Percentiles rank a stretch among this genome's conserved stretches.
Evolutionary conservation across 2,329 filamentous ascomycete species (phyloP).

Genomic region (Ascochyta rabiei): DNA sequence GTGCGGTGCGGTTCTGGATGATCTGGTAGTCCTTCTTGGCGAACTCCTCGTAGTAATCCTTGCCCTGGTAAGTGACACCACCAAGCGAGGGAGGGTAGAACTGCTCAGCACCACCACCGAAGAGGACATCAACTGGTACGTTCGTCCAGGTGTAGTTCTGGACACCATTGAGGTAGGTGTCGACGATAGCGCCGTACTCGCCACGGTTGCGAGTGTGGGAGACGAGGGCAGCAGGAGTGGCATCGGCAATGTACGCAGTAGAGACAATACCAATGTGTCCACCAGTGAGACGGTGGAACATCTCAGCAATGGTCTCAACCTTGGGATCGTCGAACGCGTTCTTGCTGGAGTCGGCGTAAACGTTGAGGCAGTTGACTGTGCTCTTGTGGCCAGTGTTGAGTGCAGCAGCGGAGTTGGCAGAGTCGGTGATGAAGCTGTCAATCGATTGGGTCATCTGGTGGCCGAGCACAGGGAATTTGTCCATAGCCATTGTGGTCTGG

Average conservation of each 20-base stretch:
- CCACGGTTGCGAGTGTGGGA: conserved; percentile 72
- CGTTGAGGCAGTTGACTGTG: conserved; percentile 80
- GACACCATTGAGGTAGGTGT: conserved; percentile 76
- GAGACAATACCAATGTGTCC: conserved; percentile 68
- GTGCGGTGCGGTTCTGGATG: conserved; percentile 74
- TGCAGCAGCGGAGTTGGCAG: conserved; percentile 82
- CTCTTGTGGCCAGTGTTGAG: conserved; percentile 85
- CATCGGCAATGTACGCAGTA: conserved; percentile 82
- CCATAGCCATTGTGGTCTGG: conserved; percentile 74
- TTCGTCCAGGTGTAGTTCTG: conserved; percentile 82
- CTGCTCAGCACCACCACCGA: conserved; percentile 82
- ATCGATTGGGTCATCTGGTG: conserved; percentile 90
- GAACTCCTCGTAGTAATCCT: conserved; percentile 76
- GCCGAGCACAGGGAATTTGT: conserved; percentile 83
- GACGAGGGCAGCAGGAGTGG: conserved; percentile 70
- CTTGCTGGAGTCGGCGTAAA: conserved; percentile 78
- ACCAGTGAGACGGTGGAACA: conserved; percentile 73
- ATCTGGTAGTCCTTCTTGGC: conserved; percentile 73
- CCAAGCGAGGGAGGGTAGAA: conserved; percentile 65
- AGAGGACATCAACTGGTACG: conserved; percentile 76
- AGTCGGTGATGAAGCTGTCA: conserved; percentile 85
- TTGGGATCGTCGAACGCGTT: conserved; percentile 82
- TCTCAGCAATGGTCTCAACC: conserved; percentile 80
- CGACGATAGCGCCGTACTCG: conserved; percentile 73
- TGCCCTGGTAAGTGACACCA: conserved; percentile 67